Evolutionary conservation across 2,329 filamentous ascomycete species (phyloP), one percentile per base, ranked within the genome.

Genomic region (Phialemoniopsis sp.): DNA sequence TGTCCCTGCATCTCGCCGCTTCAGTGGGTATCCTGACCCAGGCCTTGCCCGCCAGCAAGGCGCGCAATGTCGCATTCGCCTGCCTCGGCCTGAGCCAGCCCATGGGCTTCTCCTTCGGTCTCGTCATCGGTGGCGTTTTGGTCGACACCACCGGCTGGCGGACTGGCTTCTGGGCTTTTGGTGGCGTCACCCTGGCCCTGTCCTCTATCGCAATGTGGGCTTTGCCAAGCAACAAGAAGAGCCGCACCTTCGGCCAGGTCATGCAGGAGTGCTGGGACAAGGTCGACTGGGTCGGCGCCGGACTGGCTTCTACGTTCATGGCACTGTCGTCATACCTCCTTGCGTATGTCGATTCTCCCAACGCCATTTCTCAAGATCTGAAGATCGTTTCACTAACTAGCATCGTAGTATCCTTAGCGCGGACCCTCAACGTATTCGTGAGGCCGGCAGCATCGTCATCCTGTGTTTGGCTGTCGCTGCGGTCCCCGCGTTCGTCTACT

Each of bases 221-320:
- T 15, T 32, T 68, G 36, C 65, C 65, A 2, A 47, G 45, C 28
- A 46, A 49, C 7, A 42, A 38, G 3, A 32, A 36, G 10, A 43
- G 46, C 3, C 26, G 50, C 56, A 26, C 21, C 6, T 26, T 26
- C 10, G 21, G 21, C 21, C 50, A 46, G 33, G 49, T 55, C n/a
- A 48, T 49, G 19, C 58, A 49, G 1, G 68, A 75, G 13, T 26
- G 21, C 21, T 6, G 21, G 6, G 6, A 26, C 6, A 26, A 26
- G 21, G 66, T 80, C 33, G 76, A 79, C 44, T 79, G 74, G 73
- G 46, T 73, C 16, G 76, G 76, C 0, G 70, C 70, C 1, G 16
- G 63, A 1, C 60, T 78, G 4, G 67, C 66, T 2, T 70, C 66
- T 29, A 53, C 60, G 0, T 67, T 62, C 14, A 57, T 79, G 43